Base-by-base conservation (phyloP, 495 filamentous ascomycete genomes). In the Talaromyces ruber region DNA sequence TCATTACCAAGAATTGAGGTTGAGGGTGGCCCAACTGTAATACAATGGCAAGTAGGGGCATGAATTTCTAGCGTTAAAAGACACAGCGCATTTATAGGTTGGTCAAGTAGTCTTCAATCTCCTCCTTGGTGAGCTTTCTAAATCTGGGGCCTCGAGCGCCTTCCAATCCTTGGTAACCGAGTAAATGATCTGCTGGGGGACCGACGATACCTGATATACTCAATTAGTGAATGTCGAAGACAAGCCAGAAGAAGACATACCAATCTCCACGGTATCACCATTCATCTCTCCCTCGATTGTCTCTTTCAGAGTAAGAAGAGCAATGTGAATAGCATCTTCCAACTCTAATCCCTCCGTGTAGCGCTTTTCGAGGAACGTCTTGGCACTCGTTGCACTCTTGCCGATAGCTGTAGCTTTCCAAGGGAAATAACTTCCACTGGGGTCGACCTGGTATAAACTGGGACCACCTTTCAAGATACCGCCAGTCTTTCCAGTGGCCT, bases 381-480 rank as follows among this genome's bases (percentile, higher is more conserved):
- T 98, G 55, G 94, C 94, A 66, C 89, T 94, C 18, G 94, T 98
- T 30, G 94, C 94, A 70, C 92, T 96, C 85, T 98, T 98, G 63
- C 95, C 94, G 70, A 98, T 98, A 50, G 94, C 94, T 64, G 95
- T 98, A 58, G 94, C 94, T 81, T 98, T 98, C 94, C 94, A 98
- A 24, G 94, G 94, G 76, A 97, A 98, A 70, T 98, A 97, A 71
- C 88, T 93, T 53, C 94, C 94, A 63, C 88, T 93, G 9, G 94
- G 94, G 78, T 98, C 94, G 60, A 98, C 94, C 79, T 98, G 94
- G 78, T 98, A 98, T 72, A 98, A 78, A 80, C 93, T 96, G 37
- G 94, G 94, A 11, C 94, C 94, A 34, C 95, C 94, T 81, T 96
- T 96, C 63, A 94, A 78, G 67, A 96, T 94, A 18, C 94, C 94